These are phyloP conservation scores for Cladophialophora chaetospira DNA, from an alignment of 2,329 filamentous ascomycete species.

Conservation along the genomic window DNA sequence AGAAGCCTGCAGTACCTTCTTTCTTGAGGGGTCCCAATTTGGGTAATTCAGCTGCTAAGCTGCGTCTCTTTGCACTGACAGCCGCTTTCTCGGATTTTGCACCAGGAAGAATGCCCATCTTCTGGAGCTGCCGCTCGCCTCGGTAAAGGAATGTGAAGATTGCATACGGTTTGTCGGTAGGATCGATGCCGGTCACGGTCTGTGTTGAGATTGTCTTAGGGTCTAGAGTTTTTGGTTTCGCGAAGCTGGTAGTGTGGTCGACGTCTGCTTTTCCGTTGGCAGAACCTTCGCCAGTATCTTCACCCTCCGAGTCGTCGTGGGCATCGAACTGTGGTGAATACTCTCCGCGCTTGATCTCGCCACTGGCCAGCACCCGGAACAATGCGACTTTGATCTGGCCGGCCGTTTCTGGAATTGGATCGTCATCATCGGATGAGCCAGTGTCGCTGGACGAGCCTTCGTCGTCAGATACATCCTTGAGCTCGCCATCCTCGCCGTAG, in stretches of 20 bases:
- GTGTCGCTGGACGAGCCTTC: conserved; percentile 69
- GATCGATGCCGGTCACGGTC: conserved; percentile 94
- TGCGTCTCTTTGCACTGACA: conserved; percentile 72
- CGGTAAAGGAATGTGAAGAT: conserved; percentile 98
- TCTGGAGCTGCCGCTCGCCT: conserved; percentile 91
- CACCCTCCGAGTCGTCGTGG: conserved; percentile 82
- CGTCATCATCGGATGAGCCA: conserved; percentile 68
- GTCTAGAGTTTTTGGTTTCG: conserved; percentile 92
- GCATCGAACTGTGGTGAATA: conserved; percentile 98
- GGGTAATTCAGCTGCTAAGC: conserved; percentile 80
- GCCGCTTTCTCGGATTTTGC: conserved; percentile 66
- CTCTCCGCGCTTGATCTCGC: conserved; percentile 96
- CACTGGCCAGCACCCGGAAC: conserved; percentile 91
- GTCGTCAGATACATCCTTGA: conserved; percentile 73
- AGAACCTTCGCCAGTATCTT: conserved; percentile 46
- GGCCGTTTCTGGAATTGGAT: conserved; percentile 83
- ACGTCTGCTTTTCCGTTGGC: conserved; percentile 69
- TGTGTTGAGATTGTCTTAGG: conserved; percentile 98
- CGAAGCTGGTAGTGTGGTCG: conserved; percentile 96
- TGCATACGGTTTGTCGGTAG: conserved; percentile 92
- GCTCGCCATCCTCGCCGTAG: conserved; percentile 75
- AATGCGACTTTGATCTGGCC: conserved; percentile 98
- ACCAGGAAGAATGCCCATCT: conserved; percentile 84
- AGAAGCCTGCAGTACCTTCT: conserved; percentile 85
- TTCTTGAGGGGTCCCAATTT: conserved; percentile 81